Evolutionary conservation across 1,284 basidiomycete species (phyloP).

Genomic region (Naganishia albida): DNA sequence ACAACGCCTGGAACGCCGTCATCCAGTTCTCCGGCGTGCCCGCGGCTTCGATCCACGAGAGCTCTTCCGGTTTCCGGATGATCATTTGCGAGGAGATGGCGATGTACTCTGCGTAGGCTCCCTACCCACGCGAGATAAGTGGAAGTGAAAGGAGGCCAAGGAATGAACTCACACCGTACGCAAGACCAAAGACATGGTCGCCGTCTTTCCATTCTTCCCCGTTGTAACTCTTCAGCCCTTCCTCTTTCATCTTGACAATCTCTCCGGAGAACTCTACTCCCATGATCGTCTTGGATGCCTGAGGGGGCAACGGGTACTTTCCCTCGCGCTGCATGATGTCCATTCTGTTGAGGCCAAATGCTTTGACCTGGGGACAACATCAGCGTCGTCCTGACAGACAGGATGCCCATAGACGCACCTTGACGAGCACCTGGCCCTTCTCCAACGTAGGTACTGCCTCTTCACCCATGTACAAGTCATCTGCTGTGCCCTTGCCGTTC

Average conservation of each 20-base stretch:
- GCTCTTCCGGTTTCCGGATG: slow-evolving; percentile 69
- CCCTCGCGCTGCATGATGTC: slow-evolving; percentile 75
- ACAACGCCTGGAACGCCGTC: slow-evolving; percentile 85
- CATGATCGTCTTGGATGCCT: slow-evolving; percentile 69
- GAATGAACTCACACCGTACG: slow-evolving; percentile 60
- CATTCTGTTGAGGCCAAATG: slow-evolving; percentile 86
- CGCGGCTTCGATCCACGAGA: slow-evolving; percentile 82
- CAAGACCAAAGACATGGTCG: slow-evolving; percentile 84
- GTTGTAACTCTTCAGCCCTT: slow-evolving; percentile 42
- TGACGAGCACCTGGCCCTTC: slow-evolving; percentile 47
- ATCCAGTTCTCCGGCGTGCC: slow-evolving; percentile 82
- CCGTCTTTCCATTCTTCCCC: slow-evolving; percentile 64
- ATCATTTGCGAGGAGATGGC: slow-evolving; percentile 68
- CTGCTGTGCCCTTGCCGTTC: slow-evolving; percentile 72
- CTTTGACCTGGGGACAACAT: slow-evolving; percentile 47
- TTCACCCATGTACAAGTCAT: slow-evolving; percentile 78
- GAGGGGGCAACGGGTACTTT: slow-evolving; percentile 74
- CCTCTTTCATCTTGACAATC: slow-evolving; percentile 61
- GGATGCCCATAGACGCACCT: slow-evolving; percentile 8
- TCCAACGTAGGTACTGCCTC: slow-evolving; percentile 60
- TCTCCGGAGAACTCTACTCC: slow-evolving; percentile 89
- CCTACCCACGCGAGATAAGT: slow-evolving; percentile 57
- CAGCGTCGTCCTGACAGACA: not conserved
- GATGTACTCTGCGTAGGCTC: slow-evolving; percentile 90
- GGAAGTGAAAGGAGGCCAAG: not conserved